phyloP scores from a whole-genome alignment of 495 filamentous ascomycete species.

The Podospora bellae-mahoneyi region DNA sequence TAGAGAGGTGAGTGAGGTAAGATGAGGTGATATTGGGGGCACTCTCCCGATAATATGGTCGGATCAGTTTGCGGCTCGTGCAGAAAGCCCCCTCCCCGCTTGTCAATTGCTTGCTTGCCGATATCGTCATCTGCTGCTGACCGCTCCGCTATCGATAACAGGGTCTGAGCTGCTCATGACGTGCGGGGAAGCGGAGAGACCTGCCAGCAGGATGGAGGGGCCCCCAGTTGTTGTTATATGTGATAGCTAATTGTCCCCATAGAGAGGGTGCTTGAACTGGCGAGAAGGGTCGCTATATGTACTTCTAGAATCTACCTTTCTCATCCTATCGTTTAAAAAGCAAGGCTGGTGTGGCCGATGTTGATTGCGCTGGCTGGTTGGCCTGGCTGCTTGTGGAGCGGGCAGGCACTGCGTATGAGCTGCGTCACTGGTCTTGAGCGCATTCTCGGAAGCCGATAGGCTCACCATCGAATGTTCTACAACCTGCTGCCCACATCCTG shows the following conservation, averaged over 20 bases:
- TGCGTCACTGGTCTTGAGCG: slow-evolving; percentile 28
- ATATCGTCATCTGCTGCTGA: slow-evolving; percentile 1
- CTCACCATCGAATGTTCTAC: slow-evolving; percentile 36
- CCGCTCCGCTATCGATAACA: neutral
- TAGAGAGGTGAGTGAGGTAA: neutral
- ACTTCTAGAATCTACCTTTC: neutral
- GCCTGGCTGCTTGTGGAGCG: neutral
- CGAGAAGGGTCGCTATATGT: neutral
- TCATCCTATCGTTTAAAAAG: slow-evolving; percentile 4
- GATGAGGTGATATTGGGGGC: neutral
- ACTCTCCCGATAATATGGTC: neutral
- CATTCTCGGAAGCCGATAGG: slow-evolving; percentile 28
- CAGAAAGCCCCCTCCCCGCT: slow-evolving; percentile 6
- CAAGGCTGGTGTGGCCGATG: slow-evolving; percentile 1
- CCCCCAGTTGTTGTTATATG: neutral
- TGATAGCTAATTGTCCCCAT: too few species aligned
- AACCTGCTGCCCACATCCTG: slow-evolving; percentile 16
- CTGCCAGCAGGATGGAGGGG: neutral
- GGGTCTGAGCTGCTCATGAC: neutral
- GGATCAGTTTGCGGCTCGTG: neutral
- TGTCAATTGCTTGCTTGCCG: neutral
- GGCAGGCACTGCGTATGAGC: slow-evolving; percentile 20
- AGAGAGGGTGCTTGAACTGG: slow-evolving; percentile 5
- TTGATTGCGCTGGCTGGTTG: slow-evolving; percentile 1
- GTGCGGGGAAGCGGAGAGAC: slow-evolving; percentile 3